Evolutionary conservation across 2,329 filamentous ascomycete genomes (phyloP).

Genomic region (Simplicillium aogashimaense): DNA sequence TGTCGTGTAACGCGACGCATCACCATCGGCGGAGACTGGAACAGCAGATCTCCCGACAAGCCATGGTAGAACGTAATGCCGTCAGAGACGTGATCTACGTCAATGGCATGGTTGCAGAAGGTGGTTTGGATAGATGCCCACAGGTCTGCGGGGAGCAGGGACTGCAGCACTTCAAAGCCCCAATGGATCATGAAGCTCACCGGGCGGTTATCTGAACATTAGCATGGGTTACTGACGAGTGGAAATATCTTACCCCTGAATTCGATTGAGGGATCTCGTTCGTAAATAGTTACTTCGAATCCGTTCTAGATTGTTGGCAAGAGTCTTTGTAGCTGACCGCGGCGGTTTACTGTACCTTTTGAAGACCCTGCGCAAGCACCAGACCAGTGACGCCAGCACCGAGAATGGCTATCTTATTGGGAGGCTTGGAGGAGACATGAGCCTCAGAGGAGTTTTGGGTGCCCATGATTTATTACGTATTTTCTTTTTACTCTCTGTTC

Average conservation of each 20-base stretch:
- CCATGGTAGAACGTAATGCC: conserved; percentile 6
- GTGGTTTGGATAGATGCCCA: conserved; percentile 2
- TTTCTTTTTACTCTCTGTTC: too few species aligned
- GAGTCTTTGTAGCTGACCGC: not conserved
- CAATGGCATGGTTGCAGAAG: conserved; percentile 3
- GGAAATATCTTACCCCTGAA: too few species aligned
- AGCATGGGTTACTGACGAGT: not conserved
- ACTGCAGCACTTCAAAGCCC: conserved; percentile 3
- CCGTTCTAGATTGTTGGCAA: too few species aligned
- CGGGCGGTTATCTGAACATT: conserved; percentile 1
- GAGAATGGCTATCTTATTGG: conserved; percentile 21
- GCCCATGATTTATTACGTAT: too few species aligned
- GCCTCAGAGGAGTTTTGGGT: too few species aligned
- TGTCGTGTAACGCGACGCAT: conserved; percentile 3
- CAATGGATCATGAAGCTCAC: conserved; percentile 7
- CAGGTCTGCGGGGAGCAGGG: conserved; percentile 1
- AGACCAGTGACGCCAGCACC: conserved; percentile 7
- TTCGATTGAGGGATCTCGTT: too few species aligned
- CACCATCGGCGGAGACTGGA: not conserved
- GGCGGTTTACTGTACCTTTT: not conserved
- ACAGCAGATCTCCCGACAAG: conserved; percentile 4
- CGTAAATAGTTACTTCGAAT: too few species aligned
- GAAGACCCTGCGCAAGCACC: conserved; percentile 7
- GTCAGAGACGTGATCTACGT: not conserved
- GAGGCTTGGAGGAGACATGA: too few species aligned